Evolutionary conservation across 1,284 basidiomycete genomes (phyloP).

Genomic region (Papiliotrema laurentii): DNA sequence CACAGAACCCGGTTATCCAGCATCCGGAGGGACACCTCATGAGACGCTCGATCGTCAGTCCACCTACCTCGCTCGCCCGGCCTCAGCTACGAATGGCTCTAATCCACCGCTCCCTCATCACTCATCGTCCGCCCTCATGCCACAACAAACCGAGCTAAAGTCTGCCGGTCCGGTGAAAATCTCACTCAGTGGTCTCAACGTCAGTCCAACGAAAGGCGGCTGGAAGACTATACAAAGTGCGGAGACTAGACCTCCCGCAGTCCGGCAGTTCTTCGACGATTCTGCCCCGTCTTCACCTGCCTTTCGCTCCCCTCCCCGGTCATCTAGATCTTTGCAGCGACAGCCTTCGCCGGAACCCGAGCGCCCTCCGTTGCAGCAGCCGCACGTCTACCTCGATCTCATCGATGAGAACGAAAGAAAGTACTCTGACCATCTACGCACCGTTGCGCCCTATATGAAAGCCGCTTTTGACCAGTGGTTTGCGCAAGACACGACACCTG

Average conservation of each 20-base stretch:
- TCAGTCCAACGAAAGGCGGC: conserved; percentile 1
- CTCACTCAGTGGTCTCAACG: not conserved
- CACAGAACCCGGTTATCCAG: too few relatives aligned
- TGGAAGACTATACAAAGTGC: conserved; percentile 1
- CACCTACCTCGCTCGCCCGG: too few relatives aligned
- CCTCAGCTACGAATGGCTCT: too few relatives aligned
- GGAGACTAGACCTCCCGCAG: not conserved
- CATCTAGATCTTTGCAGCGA: conserved; percentile 5
- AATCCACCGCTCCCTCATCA: too few relatives aligned
- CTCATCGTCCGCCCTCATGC: too few relatives aligned
- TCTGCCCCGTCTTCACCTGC: not conserved
- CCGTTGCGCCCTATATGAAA: conserved; percentile 35
- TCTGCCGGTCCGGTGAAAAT: not conserved
- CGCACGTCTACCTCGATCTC: conserved; percentile 14
- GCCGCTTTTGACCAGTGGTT: conserved; percentile 38
- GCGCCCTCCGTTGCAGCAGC: conserved; percentile 1
- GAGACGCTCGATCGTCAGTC: too few relatives aligned
- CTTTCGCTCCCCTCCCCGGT: not conserved
- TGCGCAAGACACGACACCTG: conserved; percentile 20
- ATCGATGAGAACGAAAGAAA: conserved; percentile 20
- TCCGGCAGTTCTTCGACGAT: conserved; percentile 7
- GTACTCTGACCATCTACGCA: conserved; percentile 18
- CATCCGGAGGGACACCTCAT: too few relatives aligned
- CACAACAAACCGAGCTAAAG: too few relatives aligned
- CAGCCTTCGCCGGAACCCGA: not conserved